phyloP scores from a whole-genome alignment of 495 filamentous ascomycete genomes.

The Echria macrotheca region DNA sequence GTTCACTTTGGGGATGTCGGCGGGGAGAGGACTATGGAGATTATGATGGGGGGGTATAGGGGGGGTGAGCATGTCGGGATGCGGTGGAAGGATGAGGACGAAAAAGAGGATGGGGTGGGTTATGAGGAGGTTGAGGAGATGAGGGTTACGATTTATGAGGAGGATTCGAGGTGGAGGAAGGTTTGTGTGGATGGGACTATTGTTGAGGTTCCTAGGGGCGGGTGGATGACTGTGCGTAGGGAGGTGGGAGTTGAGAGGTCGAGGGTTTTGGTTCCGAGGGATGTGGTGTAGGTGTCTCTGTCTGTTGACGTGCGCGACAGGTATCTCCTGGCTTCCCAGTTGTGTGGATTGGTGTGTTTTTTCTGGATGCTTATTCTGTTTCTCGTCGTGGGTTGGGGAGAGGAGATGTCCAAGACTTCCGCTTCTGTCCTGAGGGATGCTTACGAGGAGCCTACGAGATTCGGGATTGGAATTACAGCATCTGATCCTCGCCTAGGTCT shows the following conservation, averaged over 20 bases:
- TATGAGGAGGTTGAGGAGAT: constrained; percentile 63
- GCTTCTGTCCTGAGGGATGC: too few species aligned
- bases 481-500: too few species aligned
- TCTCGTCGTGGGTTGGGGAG: too few species aligned
- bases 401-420: too few species aligned
- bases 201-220: constrained; percentile 60
- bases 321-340: too few species aligned
- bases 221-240: constrained; percentile 60
- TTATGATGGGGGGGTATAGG: constrained; percentile 72
- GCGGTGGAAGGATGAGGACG: constrained; percentile 24
- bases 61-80: constrained; percentile 61
- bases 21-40: constrained; percentile 59
- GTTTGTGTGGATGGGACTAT: constrained; percentile 89
- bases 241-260: constrained; percentile 25
- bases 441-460: too few species aligned
- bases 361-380: too few species aligned
- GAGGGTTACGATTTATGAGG: constrained; percentile 59
- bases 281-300: constrained; percentile 5
- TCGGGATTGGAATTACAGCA: too few species aligned
- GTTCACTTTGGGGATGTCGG: constrained; percentile 66
- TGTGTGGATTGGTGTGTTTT: too few species aligned
- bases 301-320: neutral
- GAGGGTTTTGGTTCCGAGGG: constrained; percentile 32
- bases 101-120: constrained; percentile 40
- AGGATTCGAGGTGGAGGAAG: constrained; percentile 65